A percentile compares a stretch with the other conserved stretches of the same genome.
Evolutionary conservation across 139 green algal species (phyloP).

Genomic region (Coelastrella sp.): DNA sequence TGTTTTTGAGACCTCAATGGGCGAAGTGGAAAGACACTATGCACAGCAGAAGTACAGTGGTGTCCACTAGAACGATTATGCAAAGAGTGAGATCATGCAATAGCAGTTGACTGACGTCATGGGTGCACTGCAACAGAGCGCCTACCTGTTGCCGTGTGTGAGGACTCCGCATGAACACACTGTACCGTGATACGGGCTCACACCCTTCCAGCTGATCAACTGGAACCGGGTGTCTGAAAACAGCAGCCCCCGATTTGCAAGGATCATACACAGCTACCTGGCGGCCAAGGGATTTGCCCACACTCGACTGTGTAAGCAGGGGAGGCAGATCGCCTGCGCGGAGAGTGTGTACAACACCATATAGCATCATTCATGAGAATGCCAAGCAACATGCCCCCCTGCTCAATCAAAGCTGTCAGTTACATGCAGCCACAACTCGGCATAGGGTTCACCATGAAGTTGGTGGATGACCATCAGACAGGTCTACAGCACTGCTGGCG

Average conservation of each 20-base stretch:
- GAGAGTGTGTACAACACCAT: neutral
- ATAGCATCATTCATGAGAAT: neutral
- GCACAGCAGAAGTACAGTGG: no score
- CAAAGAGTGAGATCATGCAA: no score
- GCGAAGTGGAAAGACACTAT: no score
- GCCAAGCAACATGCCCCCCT: no score
- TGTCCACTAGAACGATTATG: no score
- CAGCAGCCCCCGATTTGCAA: neutral
- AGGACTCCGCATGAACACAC: neutral
- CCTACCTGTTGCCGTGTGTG: neutral
- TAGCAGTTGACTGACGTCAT: no score
- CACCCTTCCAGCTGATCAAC: neutral
- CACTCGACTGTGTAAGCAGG: neutral
- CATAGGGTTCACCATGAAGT: no score
- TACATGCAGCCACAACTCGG: no score
- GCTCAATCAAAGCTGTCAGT: no score
- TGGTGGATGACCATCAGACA: neutral
- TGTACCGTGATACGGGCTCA: neutral
- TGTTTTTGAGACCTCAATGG: no score
- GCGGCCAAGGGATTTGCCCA: neutral
- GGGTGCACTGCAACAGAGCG: neutral
- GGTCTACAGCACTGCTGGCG: neutral
- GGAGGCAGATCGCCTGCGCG: neutral
- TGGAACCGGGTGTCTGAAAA: neutral
- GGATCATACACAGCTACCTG: neutral